Evolutionary conservation across 345 rosid genomes (phyloP), one percentile per base, ranked within the genome.

Genomic region (Raphanus raphanistrum): DNA sequence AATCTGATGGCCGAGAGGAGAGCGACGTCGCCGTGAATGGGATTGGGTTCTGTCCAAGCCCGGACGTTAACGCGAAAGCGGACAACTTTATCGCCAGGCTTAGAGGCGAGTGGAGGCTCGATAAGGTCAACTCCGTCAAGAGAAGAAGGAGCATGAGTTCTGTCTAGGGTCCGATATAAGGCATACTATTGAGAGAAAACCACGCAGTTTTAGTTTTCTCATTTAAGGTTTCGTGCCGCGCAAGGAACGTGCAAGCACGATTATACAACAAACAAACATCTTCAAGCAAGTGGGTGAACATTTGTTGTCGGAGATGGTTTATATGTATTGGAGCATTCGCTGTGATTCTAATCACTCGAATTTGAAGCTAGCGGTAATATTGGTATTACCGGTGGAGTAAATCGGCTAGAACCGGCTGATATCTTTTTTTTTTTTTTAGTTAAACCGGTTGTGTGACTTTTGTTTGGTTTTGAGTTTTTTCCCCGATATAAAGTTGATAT

Each of bases 61-160:
- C 97, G 13, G 98, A 93, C 75, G 97, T 93, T 15, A 87, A 93
- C 71, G 68, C 71, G 13, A 90, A 93, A 81, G 98, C 97, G 6
- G 98, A 88, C 28, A 80, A 79, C 16, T 93, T 93, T 82, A 93
- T 93, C 13, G 95, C 97, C 31, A 86, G 90, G 83, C 88, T 89
- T 8, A 80, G 84, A 72, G 98, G 81, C n/a, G 93, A 79, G 13
- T 90, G 94, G 98, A 84, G 87, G 68, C 79, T 89, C 17, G 98
- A 90, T 78, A 90, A 88, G 78, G 85, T 88, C 0, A 92, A 92
- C 54, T 89, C 97, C 13, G 43, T 82, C 12, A 80, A 81, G 29
- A 90, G 89, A 78, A 87, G 84, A 78, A 72, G 72, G 54, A 77
- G 67, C 1, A 25, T 65, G 80, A 84, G 87, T 79, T 74, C 26